Evolutionary conservation across 768 basidiomycete genomes (phyloP).

Genomic region (Russula earlei): DNA sequence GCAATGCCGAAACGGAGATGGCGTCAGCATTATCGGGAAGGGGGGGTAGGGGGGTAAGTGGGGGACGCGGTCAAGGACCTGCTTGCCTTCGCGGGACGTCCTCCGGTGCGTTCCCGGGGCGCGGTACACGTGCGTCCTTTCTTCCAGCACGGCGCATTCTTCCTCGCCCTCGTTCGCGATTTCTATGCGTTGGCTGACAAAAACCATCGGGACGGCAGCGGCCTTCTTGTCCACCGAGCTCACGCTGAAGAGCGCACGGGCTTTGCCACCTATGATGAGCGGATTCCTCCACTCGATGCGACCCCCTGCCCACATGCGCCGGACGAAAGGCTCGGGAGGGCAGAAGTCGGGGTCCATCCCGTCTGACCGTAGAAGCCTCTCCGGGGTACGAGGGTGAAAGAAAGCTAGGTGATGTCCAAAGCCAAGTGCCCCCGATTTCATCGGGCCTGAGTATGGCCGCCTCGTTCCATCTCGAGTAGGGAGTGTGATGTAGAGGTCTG

Average conservation of each 20-base stretch:
- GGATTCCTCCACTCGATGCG: constrained; percentile 53
- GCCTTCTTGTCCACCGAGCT: constrained; percentile 49
- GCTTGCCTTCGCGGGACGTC: constrained; percentile 36
- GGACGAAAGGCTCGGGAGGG: constrained; percentile 62
- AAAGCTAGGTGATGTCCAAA: constrained; percentile 67
- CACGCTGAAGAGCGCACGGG: constrained; percentile 40
- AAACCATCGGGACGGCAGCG: constrained; percentile 56
- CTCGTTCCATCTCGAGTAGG: constrained; percentile 59
- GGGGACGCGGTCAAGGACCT: background rate
- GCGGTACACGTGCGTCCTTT: constrained; percentile 62
- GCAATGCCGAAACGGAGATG: too few species aligned
- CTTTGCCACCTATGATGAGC: constrained; percentile 45
- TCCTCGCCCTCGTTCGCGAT: constrained; percentile 36
- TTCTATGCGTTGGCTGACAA: constrained; percentile 58
- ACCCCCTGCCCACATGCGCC: constrained; percentile 79
- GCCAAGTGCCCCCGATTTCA: constrained; percentile 34
- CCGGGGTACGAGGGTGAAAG: constrained; percentile 60
- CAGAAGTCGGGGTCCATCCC: constrained; percentile 66
- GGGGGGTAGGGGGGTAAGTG: background rate
- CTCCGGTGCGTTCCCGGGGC: constrained; percentile 26
- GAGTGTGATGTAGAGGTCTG: constrained; percentile 59
- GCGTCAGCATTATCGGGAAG: too few species aligned
- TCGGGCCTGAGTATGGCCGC: constrained; percentile 32
- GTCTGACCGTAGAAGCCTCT: constrained; percentile 47
- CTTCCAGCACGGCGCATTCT: constrained; percentile 46